Evolutionary conservation across 352 stramenopile species (phyloP).

Genomic region (Globisporangium viniferum): DNA sequence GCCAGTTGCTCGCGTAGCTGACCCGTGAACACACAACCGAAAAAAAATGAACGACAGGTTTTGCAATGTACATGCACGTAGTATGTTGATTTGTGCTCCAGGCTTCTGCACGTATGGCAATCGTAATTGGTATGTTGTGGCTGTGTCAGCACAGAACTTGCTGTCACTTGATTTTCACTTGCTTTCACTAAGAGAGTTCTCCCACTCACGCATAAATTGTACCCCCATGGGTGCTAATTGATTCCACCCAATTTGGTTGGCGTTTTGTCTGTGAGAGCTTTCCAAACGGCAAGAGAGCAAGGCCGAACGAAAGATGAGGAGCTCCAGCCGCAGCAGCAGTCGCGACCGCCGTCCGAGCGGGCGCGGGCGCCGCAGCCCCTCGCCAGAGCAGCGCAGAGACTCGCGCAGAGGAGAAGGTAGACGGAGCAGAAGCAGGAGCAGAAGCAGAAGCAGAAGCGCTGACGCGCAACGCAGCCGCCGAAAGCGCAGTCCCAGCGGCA

Average conservation of each 20-base stretch:
- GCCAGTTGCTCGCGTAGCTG: conserved; percentile 17
- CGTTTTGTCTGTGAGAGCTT: background rate
- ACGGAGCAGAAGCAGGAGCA: conserved; percentile 25
- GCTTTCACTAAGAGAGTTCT: background rate
- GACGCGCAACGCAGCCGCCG: conserved; percentile 19
- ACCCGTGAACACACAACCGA: background rate
- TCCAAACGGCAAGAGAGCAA: background rate
- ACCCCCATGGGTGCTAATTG: background rate
- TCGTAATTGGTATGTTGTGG: background rate
- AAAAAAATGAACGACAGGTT: background rate
- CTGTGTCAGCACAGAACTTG: background rate
- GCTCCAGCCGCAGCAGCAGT: conserved; percentile 17
- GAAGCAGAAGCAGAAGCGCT: conserved; percentile 28
- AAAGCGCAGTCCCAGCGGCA: conserved; percentile 19
- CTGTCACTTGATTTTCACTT: background rate
- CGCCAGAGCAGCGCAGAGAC: conserved; percentile 9
- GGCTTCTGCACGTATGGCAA: background rate
- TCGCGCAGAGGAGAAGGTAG: background rate
- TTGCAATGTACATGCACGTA: background rate
- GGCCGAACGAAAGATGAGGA: conserved; percentile 6
- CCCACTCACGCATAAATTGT: background rate
- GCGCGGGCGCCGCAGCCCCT: conserved; percentile 6
- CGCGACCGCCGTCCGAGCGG: conserved; percentile 14
- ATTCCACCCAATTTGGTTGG: background rate
- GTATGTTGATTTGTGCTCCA: background rate